Percentiles rank a stretch among this genome's conserved stretches.
Conservation (phyloP, 257 asterid genomes). For the Solanum piurae region DNA sequence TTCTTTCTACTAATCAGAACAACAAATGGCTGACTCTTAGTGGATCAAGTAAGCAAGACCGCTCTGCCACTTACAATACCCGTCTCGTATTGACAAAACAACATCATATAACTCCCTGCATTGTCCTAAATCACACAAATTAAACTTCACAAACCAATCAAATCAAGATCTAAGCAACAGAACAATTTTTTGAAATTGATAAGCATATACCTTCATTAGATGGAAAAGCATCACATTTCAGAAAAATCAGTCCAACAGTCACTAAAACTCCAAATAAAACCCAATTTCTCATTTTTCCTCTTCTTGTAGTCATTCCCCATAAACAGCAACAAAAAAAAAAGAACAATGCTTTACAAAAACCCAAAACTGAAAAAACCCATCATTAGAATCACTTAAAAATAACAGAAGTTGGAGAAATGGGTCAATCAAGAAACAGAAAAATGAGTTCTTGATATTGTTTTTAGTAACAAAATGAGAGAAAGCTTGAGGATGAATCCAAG, state of each 20-base stretch:
- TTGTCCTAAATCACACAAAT: neutral
- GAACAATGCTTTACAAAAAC: neutral
- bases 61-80: neutral
- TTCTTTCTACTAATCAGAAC: neutral
- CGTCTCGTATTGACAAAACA: neutral
- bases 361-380: slow-evolving; percentile 5
- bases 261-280: slow-evolving; percentile 29
- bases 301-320: neutral
- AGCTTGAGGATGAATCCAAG: neutral
- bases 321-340: slow-evolving; percentile 7
- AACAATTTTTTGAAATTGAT: neutral
- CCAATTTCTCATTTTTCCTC: slow-evolving; percentile 28
- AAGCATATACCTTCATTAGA: slow-evolving; percentile 44
- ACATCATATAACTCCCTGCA: slow-evolving; percentile 9
- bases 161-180: slow-evolving; percentile 33
- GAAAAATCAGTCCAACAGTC: slow-evolving; percentile 29
- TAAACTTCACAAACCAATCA: neutral
- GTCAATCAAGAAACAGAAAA: slow-evolving; percentile 2
- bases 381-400: neutral
- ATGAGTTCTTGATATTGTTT: neutral
- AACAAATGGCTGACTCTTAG: neutral
- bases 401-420: neutral
- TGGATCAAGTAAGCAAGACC: neutral
- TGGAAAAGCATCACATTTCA: slow-evolving; percentile 42
- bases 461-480: neutral